These are phyloP conservation scores for Salix udensis DNA, from an alignment of 345 rosid genomes.

Conservation along the genomic window DNA sequence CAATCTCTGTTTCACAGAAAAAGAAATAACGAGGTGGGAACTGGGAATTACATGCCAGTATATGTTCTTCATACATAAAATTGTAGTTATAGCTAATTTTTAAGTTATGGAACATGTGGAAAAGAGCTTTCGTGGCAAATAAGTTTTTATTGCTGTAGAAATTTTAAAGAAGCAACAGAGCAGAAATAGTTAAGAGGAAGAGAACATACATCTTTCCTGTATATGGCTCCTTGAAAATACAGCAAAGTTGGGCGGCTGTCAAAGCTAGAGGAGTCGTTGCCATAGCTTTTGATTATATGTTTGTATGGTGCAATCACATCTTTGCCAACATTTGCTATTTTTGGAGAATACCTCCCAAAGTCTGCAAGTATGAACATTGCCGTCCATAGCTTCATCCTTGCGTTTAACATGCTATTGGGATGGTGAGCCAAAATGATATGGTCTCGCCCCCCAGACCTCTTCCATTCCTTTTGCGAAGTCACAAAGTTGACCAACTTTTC, in stretches of 20 bases:
- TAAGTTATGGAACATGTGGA: neutral
- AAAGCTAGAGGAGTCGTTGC: conserved; percentile 59
- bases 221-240: conserved; percentile 94
- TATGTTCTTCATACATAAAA: neutral
- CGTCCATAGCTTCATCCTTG: conserved; percentile 72
- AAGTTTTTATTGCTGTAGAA: neutral
- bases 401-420: conserved; percentile 83
- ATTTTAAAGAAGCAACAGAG: neutral
- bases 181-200: conserved; percentile 8
- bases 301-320: conserved; percentile 93
- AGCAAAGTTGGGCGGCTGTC: conserved; percentile 71
- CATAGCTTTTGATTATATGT: conserved; percentile 59
- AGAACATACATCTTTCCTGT: conserved; percentile 82
- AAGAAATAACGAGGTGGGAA: neutral
- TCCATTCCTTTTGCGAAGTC: conserved; percentile 71
- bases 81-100: neutral
- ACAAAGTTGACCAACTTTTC: conserved; percentile 60
- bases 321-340: conserved; percentile 72
- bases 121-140: neutral
- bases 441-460: conserved; percentile 65
- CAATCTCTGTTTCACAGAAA: neutral
- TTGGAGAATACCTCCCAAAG: conserved; percentile 89
- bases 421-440: conserved; percentile 89
- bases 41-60: neutral
- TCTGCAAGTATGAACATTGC: conserved; percentile 81